Conservation (phyloP, 2,329 filamentous ascomycete species). For the Torrubiella hemipterigena region DNA sequence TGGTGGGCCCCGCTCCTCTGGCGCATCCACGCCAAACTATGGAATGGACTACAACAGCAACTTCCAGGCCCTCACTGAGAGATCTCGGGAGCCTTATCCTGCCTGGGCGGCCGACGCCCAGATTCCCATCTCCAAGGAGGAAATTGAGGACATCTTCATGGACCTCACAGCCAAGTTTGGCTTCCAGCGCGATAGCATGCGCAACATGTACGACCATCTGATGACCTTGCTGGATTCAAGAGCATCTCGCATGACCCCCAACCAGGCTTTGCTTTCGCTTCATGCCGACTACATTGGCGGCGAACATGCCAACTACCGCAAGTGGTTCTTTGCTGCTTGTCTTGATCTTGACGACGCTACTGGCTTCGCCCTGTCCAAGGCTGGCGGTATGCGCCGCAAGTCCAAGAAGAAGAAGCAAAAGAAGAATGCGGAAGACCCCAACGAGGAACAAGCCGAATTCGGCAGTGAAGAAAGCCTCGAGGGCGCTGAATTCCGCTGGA, state of each 20-base stretch:
- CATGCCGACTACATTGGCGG: slow-evolving; percentile 98
- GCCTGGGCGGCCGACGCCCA: slow-evolving; percentile 97
- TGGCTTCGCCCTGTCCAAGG: slow-evolving; percentile 54
- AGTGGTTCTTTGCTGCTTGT: slow-evolving; percentile 98
- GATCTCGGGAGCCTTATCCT: slow-evolving; percentile 92
- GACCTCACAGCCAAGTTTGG: slow-evolving; percentile 93
- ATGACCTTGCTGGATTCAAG: slow-evolving; percentile 94
- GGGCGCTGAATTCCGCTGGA: slow-evolving; percentile 95
- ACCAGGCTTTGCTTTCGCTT: slow-evolving; percentile 87
- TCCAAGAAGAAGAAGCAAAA: slow-evolving; percentile 64
- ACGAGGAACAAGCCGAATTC: slow-evolving; percentile 54
- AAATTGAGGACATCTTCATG: slow-evolving; percentile 96
- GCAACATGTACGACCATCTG: slow-evolving; percentile 98
- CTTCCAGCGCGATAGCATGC: slow-evolving; percentile 98
- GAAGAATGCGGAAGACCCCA: slow-evolving; percentile 55
- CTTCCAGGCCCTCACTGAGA: slow-evolving; percentile 76
- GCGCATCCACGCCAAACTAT: slow-evolving; percentile 88
- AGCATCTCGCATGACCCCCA: slow-evolving; percentile 95
- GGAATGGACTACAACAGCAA: slow-evolving; percentile 91
- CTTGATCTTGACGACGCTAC: slow-evolving; percentile 89
- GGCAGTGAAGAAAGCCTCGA: slow-evolving; percentile 96
- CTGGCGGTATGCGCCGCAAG: slow-evolving; percentile 66
- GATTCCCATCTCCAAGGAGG: slow-evolving; percentile 94
- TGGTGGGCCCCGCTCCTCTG: slow-evolving; percentile 86
- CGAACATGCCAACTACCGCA: slow-evolving; percentile 95